Evolutionary conservation across 1,284 basidiomycete genomes (phyloP), one percentile per base, ranked within the genome.

Genomic region (Cystobasidiaceae sp.): DNA sequence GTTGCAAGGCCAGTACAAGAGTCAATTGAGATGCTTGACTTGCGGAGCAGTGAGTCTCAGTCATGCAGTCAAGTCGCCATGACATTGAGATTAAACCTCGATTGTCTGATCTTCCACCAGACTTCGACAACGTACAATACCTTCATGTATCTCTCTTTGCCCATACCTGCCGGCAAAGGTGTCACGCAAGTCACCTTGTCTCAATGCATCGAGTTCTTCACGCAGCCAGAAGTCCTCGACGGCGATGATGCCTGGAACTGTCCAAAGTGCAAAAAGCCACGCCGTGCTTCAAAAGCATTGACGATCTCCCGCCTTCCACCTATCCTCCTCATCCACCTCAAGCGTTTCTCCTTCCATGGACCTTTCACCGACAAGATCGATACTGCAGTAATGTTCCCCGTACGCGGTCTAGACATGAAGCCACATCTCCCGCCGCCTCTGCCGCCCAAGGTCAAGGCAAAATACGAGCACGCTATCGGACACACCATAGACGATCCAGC

Each of bases 1-100:
- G 74, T 97, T 98, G 81, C 94, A 97, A 78, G 96, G 94, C 3
- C 94, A 97, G 78, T 97, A 97, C 76, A 81, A 90, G 69, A 97
- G 90, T 78, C 83, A 87, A 63, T 79, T 98, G 78, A 85, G 92
- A 72, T 98, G 94, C 75, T 76, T 93, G 74, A 93, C 88, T 4
- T 98, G 94, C 76, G 81, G 84, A 70, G 90, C 92, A 78, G 92
- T 92, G 68, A 67, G 85, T 79, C 39, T 59, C 30, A 13, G 23
- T 19, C 13, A 34, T 34, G 50, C 15, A 25, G 21, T 33, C 30
- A 30, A 21, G 23, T 52, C 37, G n/a, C n/a, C 11, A 9, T 17
- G 21, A 33, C n/a, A n/a, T n/a, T n/a, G n/a, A n/a, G n/a, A n/a
- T n/a, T n/a, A n/a, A n/a, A n/a, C n/a, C n/a, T n/a, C 39, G 30